A percentile compares a stretch with the other conserved stretches of the same genome.
These are phyloP conservation scores for Phialophora verrucosa DNA, from an alignment of 2,329 filamentous ascomycete genomes.

Conservation along the genomic window DNA sequence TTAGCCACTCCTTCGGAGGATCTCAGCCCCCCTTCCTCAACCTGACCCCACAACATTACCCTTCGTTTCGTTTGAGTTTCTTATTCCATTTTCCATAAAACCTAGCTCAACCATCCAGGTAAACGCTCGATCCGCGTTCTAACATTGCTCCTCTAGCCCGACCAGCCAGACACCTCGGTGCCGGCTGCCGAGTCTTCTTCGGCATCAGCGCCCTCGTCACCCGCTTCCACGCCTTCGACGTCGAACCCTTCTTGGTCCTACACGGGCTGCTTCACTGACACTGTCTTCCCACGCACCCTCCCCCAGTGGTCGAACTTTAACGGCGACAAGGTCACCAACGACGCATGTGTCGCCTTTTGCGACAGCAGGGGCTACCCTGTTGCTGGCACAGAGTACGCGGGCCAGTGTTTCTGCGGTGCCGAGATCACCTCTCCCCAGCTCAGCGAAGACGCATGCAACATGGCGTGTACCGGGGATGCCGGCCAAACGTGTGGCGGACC, in stretches of 20 bases:
- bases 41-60: background rate
- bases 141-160: conserved; percentile 12
- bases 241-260: conserved; percentile 34
- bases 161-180: background rate
- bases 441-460: conserved; percentile 37
- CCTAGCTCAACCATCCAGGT: background rate
- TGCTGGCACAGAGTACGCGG: conserved; percentile 58
- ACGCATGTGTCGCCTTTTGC: conserved; percentile 59
- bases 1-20: background rate
- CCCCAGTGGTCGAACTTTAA: conserved; percentile 49
- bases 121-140: background rate
- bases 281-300: conserved; percentile 48
- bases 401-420: conserved; percentile 58
- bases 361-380: conserved; percentile 51
- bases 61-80: background rate
- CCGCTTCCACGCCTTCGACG: conserved; percentile 7
- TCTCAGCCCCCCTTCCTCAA: background rate
- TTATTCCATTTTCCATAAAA: background rate
- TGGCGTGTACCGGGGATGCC: conserved; percentile 49
- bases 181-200: background rate
- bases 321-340: conserved; percentile 51
- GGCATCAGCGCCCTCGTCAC: background rate
- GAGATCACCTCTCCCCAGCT: conserved; percentile 18
- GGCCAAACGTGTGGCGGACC: conserved; percentile 59
- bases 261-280: conserved; percentile 53